Conservation (phyloP, 306 rosid genomes). For the Erythrophleum fordii region DNA sequence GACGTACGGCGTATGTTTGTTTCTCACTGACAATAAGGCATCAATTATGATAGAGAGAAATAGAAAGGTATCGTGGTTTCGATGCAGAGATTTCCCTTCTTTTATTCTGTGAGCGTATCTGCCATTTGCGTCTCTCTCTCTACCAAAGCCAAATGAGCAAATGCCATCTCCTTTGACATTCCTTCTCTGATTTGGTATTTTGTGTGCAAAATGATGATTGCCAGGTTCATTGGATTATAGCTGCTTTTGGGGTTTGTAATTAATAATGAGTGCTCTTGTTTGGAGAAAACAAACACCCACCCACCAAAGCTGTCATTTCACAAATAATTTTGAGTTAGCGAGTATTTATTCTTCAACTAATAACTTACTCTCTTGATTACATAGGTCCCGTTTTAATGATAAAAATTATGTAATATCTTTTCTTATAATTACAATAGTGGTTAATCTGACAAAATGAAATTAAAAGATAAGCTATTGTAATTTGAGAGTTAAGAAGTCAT, state of each 20-base stretch:
- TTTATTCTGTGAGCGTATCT: too few species aligned
- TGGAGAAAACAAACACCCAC: neutral
- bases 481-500: too few species aligned
- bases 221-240: neutral
- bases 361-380: too few species aligned
- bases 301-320: constrained; percentile 7
- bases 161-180: neutral
- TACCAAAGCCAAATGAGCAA: neutral
- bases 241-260: neutral
- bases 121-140: too few species aligned
- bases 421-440: too few species aligned
- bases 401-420: too few species aligned
- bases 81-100: too few species aligned
- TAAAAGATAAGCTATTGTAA: too few species aligned
- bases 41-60: constrained; percentile 20
- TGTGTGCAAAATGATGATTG: neutral
- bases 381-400: too few species aligned
- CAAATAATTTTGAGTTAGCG: neutral
- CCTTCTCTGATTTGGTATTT: neutral
- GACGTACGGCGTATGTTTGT: constrained; percentile 56
- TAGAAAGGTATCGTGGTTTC: too few species aligned
- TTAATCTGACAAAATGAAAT: too few species aligned
- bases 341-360: too few species aligned
- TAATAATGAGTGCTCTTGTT: neutral
- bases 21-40: constrained; percentile 46